Base-by-base conservation (phyloP, 192 early-diverging fungal species). In the Oehlia diaphana region DNA sequence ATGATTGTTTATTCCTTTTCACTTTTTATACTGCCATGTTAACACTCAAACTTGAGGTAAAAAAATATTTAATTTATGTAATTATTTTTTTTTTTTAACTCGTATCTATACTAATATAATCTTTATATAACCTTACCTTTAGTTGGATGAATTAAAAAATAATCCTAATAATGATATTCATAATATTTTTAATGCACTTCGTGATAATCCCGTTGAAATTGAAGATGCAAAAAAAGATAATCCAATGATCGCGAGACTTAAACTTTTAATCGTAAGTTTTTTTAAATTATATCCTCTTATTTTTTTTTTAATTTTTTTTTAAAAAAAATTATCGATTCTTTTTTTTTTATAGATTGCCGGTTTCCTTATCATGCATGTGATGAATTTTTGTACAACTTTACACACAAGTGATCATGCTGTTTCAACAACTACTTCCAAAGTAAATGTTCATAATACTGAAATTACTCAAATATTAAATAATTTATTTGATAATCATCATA, bases 11-110 rank as follows among this genome's bases (percentile, higher is more conserved):
- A 63, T 89, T 95, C 58, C 83, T 98, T 83, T 95, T 96, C 61
- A 95, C 95, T 13, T 90, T 96, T 82, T 98, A 95, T 78, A 86
- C 93, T 61, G 92, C 96, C 19, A 90, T 96, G 49, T 84, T 98
- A 80, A 92, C 95, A 63, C 87, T 97, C 16, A 97, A 97, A 84
- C 87, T 97, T 23, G 96, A 98, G 83, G 81, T 93, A 77, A 88
- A 86, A 78, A 68, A 26, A 67, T 31, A 31, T 31, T 31, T 31
- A 31, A 31, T 31, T 31, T 31, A 31, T 31, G 0, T 31, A 31
- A 31, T 31, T 31, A 31, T 31, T 1, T 31, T 0, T 31, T 31
- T 31, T 31, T 31, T 31, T 31, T 31, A 2, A 31, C 31, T 0
- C 31, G 31, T 31, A 31, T 31, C 1, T 31, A 31, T 31, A 31